A percentile compares a stretch with the other conserved stretches of the same genome.
phyloP scores from a whole-genome alignment of 2,329 filamentous ascomycete species.

The Diplodia scrobiculata region DNA sequence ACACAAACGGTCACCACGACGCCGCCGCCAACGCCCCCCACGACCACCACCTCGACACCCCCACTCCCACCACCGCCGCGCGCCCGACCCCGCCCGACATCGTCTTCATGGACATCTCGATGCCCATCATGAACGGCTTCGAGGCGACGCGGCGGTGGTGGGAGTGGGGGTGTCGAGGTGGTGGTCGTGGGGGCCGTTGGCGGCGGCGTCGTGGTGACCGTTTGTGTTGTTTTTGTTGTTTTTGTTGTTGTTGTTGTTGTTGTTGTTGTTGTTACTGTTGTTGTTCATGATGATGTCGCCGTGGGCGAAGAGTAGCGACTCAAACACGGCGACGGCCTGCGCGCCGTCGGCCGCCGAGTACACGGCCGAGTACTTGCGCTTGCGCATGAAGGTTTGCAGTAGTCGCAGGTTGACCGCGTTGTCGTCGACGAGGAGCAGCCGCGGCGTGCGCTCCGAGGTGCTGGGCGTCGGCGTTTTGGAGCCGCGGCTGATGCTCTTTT shows the following conservation, averaged over 20 bases:
- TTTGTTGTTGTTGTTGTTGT: too few relatives aligned
- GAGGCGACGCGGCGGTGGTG: not conserved
- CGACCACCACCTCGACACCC: too few relatives aligned
- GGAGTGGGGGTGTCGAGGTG: not conserved
- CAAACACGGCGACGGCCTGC: slow-evolving; percentile 44
- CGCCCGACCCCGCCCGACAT: too few relatives aligned
- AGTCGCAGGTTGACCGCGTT: slow-evolving; percentile 52
- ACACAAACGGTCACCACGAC: too few relatives aligned
- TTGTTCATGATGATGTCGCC: not conserved
- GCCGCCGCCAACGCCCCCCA: too few relatives aligned
- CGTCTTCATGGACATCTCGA: too few relatives aligned
- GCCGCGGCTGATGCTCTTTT: not conserved
- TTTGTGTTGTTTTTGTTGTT: not conserved
- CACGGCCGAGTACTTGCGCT: slow-evolving; percentile 29
- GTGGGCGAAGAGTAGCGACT: slow-evolving; percentile 34
- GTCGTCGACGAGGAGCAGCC: slow-evolving; percentile 31
- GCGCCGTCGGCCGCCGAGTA: slow-evolving; percentile 48
- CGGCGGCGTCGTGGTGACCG: not conserved
- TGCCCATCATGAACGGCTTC: too few relatives aligned
- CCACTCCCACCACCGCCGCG: too few relatives aligned
- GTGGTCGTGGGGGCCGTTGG: too few relatives aligned
- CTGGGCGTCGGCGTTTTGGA: not conserved
- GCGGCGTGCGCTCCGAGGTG: not conserved
- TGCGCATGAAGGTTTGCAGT: slow-evolving; percentile 52
- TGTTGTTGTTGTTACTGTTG: not conserved